Conservation (phyloP, 352 stramenopile genomes). For the Phytophthora ramorum region DNA sequence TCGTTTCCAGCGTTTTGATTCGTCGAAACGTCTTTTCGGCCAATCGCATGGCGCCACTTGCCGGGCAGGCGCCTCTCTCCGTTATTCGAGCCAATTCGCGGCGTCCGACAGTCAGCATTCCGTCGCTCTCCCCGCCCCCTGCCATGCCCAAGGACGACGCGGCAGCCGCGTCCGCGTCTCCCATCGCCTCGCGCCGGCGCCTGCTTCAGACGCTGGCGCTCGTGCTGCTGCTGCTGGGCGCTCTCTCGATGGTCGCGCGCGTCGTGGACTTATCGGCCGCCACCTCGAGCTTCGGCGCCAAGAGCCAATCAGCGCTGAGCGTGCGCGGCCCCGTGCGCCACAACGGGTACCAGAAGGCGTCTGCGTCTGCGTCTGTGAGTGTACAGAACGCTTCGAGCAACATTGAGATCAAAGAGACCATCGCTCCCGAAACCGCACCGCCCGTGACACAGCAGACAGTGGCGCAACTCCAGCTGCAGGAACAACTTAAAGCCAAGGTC, state of each 20-base stretch:
- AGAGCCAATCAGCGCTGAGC: slow-evolving; percentile 11
- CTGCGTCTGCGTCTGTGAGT: too few species aligned
- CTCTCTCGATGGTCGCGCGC: slow-evolving; percentile 32
- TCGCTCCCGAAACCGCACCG: slow-evolving; percentile 7
- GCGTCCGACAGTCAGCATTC: slow-evolving; percentile 21
- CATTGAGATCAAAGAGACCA: not conserved
- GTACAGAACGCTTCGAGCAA: slow-evolving; percentile 6
- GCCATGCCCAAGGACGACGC: slow-evolving; percentile 28
- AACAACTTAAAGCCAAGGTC: slow-evolving; percentile 22
- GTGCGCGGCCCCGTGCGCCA: slow-evolving; percentile 22
- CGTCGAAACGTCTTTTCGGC: slow-evolving; percentile 8
- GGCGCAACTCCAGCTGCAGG: slow-evolving; percentile 26
- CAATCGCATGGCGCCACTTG: slow-evolving; percentile 21
- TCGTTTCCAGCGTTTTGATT: slow-evolving; percentile 11
- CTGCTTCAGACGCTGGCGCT: slow-evolving; percentile 30
- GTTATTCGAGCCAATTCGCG: slow-evolving; percentile 6
- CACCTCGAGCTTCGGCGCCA: slow-evolving; percentile 10
- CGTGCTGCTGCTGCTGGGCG: slow-evolving; percentile 28
- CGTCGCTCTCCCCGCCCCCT: slow-evolving; percentile 34
- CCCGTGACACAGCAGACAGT: slow-evolving; percentile 17
- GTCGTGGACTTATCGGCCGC: slow-evolving; percentile 31
- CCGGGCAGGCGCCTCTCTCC: slow-evolving; percentile 7
- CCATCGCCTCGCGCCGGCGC: slow-evolving; percentile 7
- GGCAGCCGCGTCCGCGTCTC: not conserved
- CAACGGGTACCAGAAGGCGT: slow-evolving; percentile 15